Evolutionary conservation across 257 asterid species (phyloP), one percentile per base, ranked within the genome.

Genomic region (Ilex asprella): DNA sequence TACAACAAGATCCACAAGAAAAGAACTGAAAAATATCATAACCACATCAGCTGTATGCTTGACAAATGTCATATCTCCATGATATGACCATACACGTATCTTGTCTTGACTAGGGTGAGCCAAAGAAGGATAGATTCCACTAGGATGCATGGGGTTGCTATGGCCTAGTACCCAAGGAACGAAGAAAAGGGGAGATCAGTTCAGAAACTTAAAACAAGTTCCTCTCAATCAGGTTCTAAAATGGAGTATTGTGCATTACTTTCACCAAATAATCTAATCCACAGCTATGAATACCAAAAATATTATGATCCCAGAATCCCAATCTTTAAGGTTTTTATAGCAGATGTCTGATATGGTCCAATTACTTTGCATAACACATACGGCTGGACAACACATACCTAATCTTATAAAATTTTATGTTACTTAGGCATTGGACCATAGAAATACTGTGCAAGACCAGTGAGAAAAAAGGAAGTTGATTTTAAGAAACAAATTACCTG

Each of bases 401-500:
- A 21, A 21, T 21, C 27, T 21, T 21, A 21, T 21, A 21, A 21
- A 0, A 21, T 21, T 21, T 21, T 21, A 35, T 35, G 8, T 35
- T 35, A 35, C 8, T 35, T 35, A 21, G 27, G 27, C 27, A 21
- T 21, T 21, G 27, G 27, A 21, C 27, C 27, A 21, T 21, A 21
- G 41, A 35, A 35, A 35, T 35, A 35, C 8, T 4, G 41, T 35
- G 41, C 41, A 35, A 46, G 52, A 46, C 15, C 52, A 56, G 10
- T n/a, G 44, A 3, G 44, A 44, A 58, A 15, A 31, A 58, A 27
- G 27, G 7, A 32, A 50, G 21, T 5, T 1, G 10, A 32, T 32
- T 62, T 50, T 53, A 44, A 44, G 56, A 65, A 70, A 54, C 46
- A 44, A 35, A 76, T 68, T 70, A 77, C 96, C 96, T 80, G 87